These are phyloP conservation scores for Artemisia argyi DNA, from an alignment of 129 eudicot species.

Conservation along the genomic window DNA sequence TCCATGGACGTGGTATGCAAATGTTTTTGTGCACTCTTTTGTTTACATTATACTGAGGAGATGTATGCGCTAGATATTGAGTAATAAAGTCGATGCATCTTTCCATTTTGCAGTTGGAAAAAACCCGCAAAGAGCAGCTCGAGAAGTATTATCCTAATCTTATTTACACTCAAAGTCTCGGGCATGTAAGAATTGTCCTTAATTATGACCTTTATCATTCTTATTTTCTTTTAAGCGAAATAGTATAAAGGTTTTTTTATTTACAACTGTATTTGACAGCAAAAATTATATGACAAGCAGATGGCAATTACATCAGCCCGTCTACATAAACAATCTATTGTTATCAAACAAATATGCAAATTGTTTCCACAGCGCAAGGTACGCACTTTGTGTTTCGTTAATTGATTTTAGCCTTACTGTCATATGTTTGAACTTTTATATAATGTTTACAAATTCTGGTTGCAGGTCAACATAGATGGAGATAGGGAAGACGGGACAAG, in stretches of 20 bases:
- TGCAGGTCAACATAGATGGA: constrained; percentile 71
- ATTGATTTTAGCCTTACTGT: neutral
- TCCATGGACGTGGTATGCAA: constrained; percentile 66
- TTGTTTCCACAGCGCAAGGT: constrained; percentile 94
- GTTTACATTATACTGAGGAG: neutral
- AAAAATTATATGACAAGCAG: constrained; percentile 48
- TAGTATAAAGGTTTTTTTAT: neutral
- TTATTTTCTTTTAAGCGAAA: neutral
- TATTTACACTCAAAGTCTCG: constrained; percentile 84
- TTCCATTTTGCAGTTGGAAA: constrained; percentile 68
- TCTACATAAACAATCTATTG: constrained; percentile 86
- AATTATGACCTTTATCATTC: neutral
- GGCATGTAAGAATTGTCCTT: constrained; percentile 55
- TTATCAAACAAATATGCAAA: constrained; percentile 94
- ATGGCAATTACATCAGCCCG: constrained; percentile 91
- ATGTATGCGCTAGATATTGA: constrained; percentile 4
- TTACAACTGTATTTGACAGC: neutral
- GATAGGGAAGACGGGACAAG: constrained; percentile 66
- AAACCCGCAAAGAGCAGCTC: constrained; percentile 66
- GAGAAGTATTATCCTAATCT: constrained; percentile 93
- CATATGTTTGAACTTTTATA: neutral
- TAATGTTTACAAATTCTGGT: constrained; percentile 7
- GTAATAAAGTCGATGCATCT: neutral
- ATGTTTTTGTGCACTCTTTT: neutral
- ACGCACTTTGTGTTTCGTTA: constrained; percentile 11